phyloP scores from a whole-genome alignment of 768 basidiomycete species.

The Boletus pseudo-olivaceus region DNA sequence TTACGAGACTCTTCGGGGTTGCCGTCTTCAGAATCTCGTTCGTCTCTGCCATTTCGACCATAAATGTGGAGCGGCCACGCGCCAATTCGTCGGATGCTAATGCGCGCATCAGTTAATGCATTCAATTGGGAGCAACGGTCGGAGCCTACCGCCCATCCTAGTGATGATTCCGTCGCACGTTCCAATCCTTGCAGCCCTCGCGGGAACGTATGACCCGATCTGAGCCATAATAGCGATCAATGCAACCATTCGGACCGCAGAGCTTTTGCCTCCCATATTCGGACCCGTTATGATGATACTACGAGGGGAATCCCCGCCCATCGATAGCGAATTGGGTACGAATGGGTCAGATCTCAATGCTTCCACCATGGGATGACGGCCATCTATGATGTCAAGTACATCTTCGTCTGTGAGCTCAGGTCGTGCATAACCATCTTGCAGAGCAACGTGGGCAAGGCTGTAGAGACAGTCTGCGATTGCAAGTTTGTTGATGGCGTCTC shows the following conservation, averaged over 20 bases:
- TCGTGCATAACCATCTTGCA: conserved; percentile 71
- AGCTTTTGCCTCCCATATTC: conserved; percentile 88
- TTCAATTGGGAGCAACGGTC: background rate
- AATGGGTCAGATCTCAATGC: conserved; percentile 73
- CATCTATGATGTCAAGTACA: conserved; percentile 70
- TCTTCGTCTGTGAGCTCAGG: conserved; percentile 72
- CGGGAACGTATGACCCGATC: conserved; percentile 93
- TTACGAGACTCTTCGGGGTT: conserved; percentile 74
- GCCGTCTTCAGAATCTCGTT: conserved; percentile 81
- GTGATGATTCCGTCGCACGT: conserved; percentile 83
- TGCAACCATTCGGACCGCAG: conserved; percentile 74
- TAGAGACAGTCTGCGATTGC: conserved; percentile 84
- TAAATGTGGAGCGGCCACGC: conserved; percentile 88
- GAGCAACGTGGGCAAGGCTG: conserved; percentile 77
- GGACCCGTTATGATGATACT: conserved; percentile 80
- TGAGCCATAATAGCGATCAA: conserved; percentile 76
- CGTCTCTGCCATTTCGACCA: conserved; percentile 96
- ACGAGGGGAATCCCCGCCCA: conserved; percentile 52
- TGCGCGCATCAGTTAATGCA: background rate
- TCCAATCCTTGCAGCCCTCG: conserved; percentile 66
- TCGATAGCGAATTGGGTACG: conserved; percentile 74
- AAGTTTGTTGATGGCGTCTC: conserved; percentile 75
- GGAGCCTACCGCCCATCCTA: conserved; percentile 75
- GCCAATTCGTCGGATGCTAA: conserved; percentile 84
- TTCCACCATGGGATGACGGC: conserved; percentile 93